phyloP scores from a whole-genome alignment of 805 yeast genomes.

The Zygoascus flipseniorum region DNA sequence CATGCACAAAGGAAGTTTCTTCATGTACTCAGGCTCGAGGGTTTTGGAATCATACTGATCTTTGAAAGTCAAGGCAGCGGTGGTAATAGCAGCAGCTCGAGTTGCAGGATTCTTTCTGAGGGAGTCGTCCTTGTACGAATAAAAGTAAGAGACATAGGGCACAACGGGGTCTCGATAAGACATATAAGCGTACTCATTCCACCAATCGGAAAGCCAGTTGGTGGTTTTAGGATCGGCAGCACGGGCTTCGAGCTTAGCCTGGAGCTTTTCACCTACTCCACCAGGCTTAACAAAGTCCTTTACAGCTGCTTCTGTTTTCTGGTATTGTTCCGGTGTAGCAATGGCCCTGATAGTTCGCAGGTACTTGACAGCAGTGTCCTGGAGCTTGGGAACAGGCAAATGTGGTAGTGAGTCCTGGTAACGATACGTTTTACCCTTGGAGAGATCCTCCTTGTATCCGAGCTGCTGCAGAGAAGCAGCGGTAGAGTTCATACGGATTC shows the following conservation, averaged over 20 bases:
- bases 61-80: slow-evolving; percentile 61
- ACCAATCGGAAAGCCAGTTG: slow-evolving; percentile 86
- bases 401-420: slow-evolving; percentile 69
- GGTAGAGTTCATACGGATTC: slow-evolving; percentile 22
- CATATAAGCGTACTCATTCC: slow-evolving; percentile 93
- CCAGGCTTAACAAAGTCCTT: slow-evolving; percentile 55
- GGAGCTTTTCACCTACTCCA: slow-evolving; percentile 62
- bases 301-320: slow-evolving; percentile 47
- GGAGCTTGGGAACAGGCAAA: slow-evolving; percentile 79
- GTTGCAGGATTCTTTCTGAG: slow-evolving; percentile 28
- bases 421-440: slow-evolving; percentile 61
- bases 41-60: slow-evolving; percentile 58
- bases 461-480: slow-evolving; percentile 20
- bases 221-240: slow-evolving; percentile 48
- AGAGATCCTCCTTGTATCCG: slow-evolving; percentile 24
- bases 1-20: slow-evolving; percentile 86
- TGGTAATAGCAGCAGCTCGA: slow-evolving; percentile 69
- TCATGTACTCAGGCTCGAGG: slow-evolving; percentile 70
- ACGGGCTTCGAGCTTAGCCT: slow-evolving; percentile 50
- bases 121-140: slow-evolving; percentile 61
- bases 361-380: slow-evolving; percentile 61
- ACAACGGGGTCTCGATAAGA: slow-evolving; percentile 90
- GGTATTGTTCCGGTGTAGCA: slow-evolving; percentile 41
- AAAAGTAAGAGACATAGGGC: slow-evolving; percentile 89
- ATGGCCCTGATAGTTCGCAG: slow-evolving; percentile 67